phyloP scores from a whole-genome alignment of 2,329 filamentous ascomycete species.

The Fusarium kyushuense region DNA sequence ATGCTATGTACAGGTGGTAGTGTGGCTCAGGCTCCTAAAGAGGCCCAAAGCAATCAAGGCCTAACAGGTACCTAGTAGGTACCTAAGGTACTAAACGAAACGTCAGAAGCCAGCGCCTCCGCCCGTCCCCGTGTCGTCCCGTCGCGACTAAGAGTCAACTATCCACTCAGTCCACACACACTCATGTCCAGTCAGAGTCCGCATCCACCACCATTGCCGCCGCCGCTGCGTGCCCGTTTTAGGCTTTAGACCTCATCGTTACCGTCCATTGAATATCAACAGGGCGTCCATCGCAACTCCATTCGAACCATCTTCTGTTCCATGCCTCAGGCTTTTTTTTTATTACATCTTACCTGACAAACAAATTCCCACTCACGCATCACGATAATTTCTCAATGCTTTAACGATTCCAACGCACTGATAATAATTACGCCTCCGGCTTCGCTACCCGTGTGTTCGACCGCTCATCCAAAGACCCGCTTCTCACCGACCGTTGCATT shows the following conservation, averaged over 20 bases:
- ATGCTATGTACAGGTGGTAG: conserved; percentile 14
- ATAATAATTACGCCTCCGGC: conserved; percentile 34
- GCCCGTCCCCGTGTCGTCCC: conserved; percentile 42
- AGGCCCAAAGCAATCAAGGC: conserved; percentile 38
- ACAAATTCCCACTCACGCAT: conserved; percentile 8
- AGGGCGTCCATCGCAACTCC: conserved; percentile 42
- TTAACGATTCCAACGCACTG: conserved; percentile 21
- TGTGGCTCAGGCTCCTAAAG: conserved; percentile 43
- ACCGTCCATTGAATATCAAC: conserved; percentile 46
- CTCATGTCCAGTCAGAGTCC: conserved; percentile 39
- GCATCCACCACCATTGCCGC: conserved; percentile 40
- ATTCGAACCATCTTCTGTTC: conserved; percentile 34
- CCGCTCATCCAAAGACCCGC: conserved; percentile 46
- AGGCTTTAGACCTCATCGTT: conserved; percentile 35
- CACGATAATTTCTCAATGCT: conserved; percentile 22
- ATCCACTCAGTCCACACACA: conserved; percentile 45
- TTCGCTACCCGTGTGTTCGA: conserved; percentile 39
- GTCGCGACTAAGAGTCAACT: conserved; percentile 41
- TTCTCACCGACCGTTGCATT: conserved; percentile 44
- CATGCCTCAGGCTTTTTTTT: conserved; percentile 31
- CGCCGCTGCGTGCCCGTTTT: conserved; percentile 40
- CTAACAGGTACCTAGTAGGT: background rate
- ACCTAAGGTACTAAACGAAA: conserved; percentile 10
- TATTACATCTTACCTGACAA: conserved; percentile 28
- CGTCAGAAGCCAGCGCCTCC: conserved; percentile 37